These are phyloP conservation scores for Asterella californica DNA, from an alignment of 225 moss, liverwort and hornwort species.

Conservation along the genomic window DNA sequence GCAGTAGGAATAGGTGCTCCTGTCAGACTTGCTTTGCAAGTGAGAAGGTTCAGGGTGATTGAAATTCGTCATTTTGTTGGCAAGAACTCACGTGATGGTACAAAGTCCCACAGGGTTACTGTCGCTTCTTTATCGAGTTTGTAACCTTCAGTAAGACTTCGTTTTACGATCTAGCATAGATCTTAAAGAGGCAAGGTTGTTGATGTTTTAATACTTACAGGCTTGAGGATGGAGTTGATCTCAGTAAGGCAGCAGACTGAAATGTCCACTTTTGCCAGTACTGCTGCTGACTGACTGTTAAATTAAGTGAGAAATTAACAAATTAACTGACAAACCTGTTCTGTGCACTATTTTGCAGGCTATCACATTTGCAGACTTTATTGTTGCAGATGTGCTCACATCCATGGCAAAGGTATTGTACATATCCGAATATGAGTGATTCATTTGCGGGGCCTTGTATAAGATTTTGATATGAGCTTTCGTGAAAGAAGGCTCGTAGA, in stretches of 20 bases:
- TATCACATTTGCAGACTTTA: constrained; percentile 76
- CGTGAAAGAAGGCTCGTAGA: neutral
- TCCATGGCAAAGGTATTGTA: constrained; percentile 53
- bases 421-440: neutral
- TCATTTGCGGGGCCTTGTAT: neutral
- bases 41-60: neutral
- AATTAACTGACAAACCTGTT: neutral
- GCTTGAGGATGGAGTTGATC: neutral
- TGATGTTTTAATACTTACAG: neutral
- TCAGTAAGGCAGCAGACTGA: neutral
- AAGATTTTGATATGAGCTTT: constrained; percentile 4
- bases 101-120: neutral
- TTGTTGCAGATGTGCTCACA: constrained; percentile 78
- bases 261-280: neutral
- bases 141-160: neutral
- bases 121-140: neutral
- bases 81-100: neutral
- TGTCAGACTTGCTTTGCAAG: neutral
- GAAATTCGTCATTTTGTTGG: too few relatives aligned
- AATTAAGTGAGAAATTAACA: too few relatives aligned
- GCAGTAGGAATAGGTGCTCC: neutral
- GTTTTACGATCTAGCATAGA: neutral
- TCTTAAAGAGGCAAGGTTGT: neutral
- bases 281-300: neutral
- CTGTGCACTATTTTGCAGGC: constrained; percentile 40